Conservation (phyloP, 2,329 filamentous ascomycete species). For the Ophiostoma sp. region DNA sequence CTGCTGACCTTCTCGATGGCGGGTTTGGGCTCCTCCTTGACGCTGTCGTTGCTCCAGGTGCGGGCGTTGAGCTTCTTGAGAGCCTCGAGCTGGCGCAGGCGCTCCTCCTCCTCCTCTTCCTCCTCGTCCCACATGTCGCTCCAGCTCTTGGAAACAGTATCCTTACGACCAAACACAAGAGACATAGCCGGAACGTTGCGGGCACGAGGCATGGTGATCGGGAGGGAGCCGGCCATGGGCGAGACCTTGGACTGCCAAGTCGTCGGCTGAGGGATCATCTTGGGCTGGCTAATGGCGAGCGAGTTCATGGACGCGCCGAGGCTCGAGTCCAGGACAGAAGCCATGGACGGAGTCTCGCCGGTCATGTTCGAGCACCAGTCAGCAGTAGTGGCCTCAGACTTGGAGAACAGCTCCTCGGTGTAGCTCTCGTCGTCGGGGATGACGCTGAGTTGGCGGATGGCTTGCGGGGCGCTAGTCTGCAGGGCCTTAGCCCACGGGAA, state of each 20-base stretch:
- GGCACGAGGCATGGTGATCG: slow-evolving; percentile 78
- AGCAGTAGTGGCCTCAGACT: slow-evolving; percentile 64
- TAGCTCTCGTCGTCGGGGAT: slow-evolving; percentile 80
- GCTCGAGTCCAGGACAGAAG: slow-evolving; percentile 80
- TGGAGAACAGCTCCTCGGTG: slow-evolving; percentile 80
- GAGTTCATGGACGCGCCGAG: slow-evolving; percentile 81
- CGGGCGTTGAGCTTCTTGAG: slow-evolving; percentile 70
- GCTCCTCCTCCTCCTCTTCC: slow-evolving; percentile 67
- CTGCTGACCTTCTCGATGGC: slow-evolving; percentile 27
- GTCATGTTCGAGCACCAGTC: slow-evolving; percentile 80
- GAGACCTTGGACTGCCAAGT: slow-evolving; percentile 49
- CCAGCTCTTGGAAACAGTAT: slow-evolving; percentile 95
- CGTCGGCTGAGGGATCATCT: slow-evolving; percentile 38
- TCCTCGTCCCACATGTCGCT: slow-evolving; percentile 98
- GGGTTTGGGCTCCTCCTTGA: slow-evolving; percentile 32
- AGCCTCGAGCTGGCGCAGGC: slow-evolving; percentile 57
- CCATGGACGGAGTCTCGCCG: slow-evolving; percentile 75
- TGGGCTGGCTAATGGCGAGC: slow-evolving; percentile 55
- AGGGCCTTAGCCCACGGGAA: slow-evolving; percentile 96
- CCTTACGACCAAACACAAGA: slow-evolving; percentile 75
- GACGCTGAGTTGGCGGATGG: slow-evolving; percentile 78
- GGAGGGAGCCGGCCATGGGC: slow-evolving; percentile 67
- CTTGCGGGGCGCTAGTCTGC: slow-evolving; percentile 69
- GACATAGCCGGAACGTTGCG: slow-evolving; percentile 69
- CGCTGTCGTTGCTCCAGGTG: slow-evolving; percentile 77